phyloP scores from a whole-genome alignment of 352 stramenopile genomes.

The Pythium vanterpoolii region DNA sequence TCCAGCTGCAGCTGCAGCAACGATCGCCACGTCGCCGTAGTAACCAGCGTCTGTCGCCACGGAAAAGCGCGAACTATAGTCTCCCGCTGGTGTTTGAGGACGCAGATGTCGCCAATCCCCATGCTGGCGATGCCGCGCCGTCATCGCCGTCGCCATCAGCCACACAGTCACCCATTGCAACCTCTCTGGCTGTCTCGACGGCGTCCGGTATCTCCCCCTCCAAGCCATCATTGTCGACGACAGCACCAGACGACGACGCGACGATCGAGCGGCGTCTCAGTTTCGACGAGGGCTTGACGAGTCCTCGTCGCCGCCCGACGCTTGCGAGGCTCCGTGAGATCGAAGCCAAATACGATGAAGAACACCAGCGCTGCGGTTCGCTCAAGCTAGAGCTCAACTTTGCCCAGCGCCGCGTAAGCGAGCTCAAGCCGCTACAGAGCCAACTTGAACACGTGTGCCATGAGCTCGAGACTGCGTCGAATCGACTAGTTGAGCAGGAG shows the following conservation, averaged over 20 bases:
- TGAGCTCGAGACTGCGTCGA: slow-evolving; percentile 31
- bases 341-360: slow-evolving; percentile 49
- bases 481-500: slow-evolving; percentile 28
- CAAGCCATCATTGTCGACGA: neutral
- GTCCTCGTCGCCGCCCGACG: slow-evolving; percentile 12
- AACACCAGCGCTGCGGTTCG: slow-evolving; percentile 36
- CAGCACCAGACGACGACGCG: neutral
- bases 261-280: neutral
- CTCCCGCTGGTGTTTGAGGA: slow-evolving; percentile 7
- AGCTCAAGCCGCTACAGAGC: slow-evolving; percentile 43
- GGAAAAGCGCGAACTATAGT: neutral
- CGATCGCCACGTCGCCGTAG: slow-evolving; percentile 4
- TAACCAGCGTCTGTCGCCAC: slow-evolving; percentile 5
- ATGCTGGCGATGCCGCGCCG: neutral
- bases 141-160: neutral
- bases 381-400: slow-evolving; percentile 51
- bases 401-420: slow-evolving; percentile 46
- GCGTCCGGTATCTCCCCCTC: neutral
- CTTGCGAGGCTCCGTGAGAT: slow-evolving; percentile 27
- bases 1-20: slow-evolving; percentile 16
- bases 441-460: slow-evolving; percentile 33
- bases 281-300: slow-evolving; percentile 1
- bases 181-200: too few relatives aligned
- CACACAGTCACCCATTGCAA: neutral
- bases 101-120: neutral